Conservation (phyloP, 352 stramenopile genomes). For the Phytophthora pluvialis region DNA sequence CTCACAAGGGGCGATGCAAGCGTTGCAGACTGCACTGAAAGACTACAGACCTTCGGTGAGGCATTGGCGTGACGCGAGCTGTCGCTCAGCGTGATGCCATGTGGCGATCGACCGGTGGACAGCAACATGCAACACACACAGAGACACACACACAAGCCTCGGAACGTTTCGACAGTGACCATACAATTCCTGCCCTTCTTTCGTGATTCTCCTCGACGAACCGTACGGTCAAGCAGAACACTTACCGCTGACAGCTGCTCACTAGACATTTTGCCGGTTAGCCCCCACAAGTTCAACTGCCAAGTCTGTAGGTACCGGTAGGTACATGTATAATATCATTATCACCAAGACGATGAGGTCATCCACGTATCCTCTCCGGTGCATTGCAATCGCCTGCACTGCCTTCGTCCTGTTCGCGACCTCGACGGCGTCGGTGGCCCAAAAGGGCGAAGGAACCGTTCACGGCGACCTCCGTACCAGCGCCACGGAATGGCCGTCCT, state of each 20-base stretch:
- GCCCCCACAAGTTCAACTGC: not conserved
- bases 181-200: constrained; percentile 22
- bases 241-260: constrained; percentile 13
- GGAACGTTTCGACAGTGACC: constrained; percentile 22
- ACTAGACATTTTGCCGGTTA: constrained; percentile 21
- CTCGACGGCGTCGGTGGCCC: not conserved
- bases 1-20: too few relatives aligned
- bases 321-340: not conserved
- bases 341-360: constrained; percentile 7
- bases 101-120: constrained; percentile 15
- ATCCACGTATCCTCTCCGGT: constrained; percentile 1
- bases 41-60: not conserved
- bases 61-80: constrained; percentile 11
- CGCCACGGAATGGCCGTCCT: constrained; percentile 37
- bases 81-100: constrained; percentile 23
- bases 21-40: not conserved
- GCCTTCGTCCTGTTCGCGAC: constrained; percentile 4
- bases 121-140: constrained; percentile 18
- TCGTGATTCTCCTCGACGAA: constrained; percentile 7
- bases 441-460: constrained; percentile 24
- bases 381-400: constrained; percentile 3
- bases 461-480: constrained; percentile 33
- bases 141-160: not conserved
- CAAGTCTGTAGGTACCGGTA: too few relatives aligned
- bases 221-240: constrained; percentile 12